phyloP scores from a whole-genome alignment of 73 alveolate genomes.

The Blepharisma stoltei region DNA sequence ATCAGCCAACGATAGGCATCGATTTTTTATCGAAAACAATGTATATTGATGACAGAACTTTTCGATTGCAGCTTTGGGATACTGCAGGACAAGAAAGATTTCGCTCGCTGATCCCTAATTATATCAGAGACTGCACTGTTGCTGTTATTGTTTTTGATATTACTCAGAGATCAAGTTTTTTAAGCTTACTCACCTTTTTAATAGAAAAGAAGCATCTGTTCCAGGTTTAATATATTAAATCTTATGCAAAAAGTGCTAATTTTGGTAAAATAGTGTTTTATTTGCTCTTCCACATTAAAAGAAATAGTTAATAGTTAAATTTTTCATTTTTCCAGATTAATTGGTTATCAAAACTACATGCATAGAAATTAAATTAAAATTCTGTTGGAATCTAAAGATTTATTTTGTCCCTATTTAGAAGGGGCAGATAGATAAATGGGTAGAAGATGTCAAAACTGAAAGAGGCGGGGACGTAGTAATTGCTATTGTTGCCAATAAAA shows the following conservation, averaged over 20 bases:
- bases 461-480: conserved; percentile 75
- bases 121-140: conserved; percentile 69
- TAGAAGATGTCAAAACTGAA: conserved; percentile 75
- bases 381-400: background rate
- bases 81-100: conserved; percentile 80
- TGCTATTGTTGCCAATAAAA: conserved; percentile 73
- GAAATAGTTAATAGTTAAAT: background rate
- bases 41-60: conserved; percentile 50
- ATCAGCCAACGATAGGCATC: conserved; percentile 56
- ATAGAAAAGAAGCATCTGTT: no score
- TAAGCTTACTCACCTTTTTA: no score
- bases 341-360: no score
- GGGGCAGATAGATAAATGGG: conserved; percentile 76
- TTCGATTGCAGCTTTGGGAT: conserved; percentile 66
- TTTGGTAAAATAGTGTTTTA: no score
- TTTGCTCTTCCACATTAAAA: no score
- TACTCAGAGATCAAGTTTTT: conserved; percentile 33
- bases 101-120: conserved; percentile 64
- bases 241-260: no score
- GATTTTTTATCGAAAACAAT: conserved; percentile 50
- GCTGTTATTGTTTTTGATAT: conserved; percentile 77
- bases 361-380: no score
- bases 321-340: conserved; percentile 13
- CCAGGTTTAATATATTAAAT: no score
- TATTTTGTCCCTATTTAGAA: conserved; percentile 39